Percentiles rank a stretch among this genome's conserved stretches.
Conservation (phyloP, 805 yeast species). For the Saccharomyces paradoxus region DNA sequence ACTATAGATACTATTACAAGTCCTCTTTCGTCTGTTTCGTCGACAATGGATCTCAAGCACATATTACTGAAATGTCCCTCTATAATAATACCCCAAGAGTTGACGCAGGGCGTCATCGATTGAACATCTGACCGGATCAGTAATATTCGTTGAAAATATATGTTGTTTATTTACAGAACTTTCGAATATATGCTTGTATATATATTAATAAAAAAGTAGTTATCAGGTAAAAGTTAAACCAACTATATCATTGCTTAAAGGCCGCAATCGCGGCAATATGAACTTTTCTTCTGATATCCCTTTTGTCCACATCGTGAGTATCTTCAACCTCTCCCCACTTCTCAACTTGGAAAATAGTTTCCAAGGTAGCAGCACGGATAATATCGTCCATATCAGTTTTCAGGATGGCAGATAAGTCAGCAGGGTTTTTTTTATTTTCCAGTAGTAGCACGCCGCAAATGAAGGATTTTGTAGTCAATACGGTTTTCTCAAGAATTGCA, state of each 20-base stretch:
- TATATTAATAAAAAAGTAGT: background rate
- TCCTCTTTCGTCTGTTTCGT: background rate
- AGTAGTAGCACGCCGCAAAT: constrained; percentile 69
- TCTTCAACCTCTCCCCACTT: constrained; percentile 99
- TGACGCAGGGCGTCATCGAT: background rate
- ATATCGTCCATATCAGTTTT: constrained; percentile 46
- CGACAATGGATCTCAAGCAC: background rate
- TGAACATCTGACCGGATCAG: background rate
- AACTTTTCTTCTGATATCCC: constrained; percentile 74
- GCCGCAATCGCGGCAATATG: constrained; percentile 67
- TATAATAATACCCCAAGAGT: background rate
- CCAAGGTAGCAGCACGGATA: constrained; percentile 71
- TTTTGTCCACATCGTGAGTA: constrained; percentile 95
- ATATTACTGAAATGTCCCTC: background rate
- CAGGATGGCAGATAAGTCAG: background rate
- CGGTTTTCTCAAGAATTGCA: constrained; percentile 85
- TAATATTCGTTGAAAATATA: background rate
- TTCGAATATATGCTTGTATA: background rate
- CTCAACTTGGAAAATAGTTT: constrained; percentile 73
- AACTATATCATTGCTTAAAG: constrained; percentile 13
- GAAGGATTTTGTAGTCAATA: constrained; percentile 77
- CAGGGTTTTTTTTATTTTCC: constrained; percentile 32
- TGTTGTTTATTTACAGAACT: background rate
- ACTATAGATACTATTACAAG: background rate
- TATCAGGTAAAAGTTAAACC: background rate